Percentiles rank a stretch among this genome's conserved stretches.
Evolutionary conservation across 306 rosid genomes (phyloP).

Genomic region (Acacia crassicarpa): DNA sequence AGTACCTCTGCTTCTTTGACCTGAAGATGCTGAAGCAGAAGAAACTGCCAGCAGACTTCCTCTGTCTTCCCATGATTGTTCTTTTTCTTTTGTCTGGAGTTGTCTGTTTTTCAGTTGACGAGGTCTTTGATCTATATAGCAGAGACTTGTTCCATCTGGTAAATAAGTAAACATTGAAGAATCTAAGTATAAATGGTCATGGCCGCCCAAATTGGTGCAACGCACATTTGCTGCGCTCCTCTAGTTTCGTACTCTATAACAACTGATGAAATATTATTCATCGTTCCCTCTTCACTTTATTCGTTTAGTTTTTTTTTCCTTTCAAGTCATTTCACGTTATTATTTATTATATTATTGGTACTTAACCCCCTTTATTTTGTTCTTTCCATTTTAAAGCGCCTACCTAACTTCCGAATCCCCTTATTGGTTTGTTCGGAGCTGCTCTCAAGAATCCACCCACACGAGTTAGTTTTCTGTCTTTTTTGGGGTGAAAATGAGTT

Average conservation of each 20-base stretch:
- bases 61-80: conserved; percentile 54
- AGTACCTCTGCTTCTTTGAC: conserved; percentile 26
- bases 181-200: conserved; percentile 23
- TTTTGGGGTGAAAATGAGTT: neutral
- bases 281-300: neutral
- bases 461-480: neutral
- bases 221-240: neutral
- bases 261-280: neutral
- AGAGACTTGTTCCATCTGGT: neutral
- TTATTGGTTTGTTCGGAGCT: neutral
- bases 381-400: neutral
- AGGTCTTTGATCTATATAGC: conserved; percentile 5
- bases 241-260: neutral
- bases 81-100: neutral
- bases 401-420: neutral
- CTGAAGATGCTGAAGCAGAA: conserved; percentile 62
- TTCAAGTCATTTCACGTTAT: neutral
- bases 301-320: neutral
- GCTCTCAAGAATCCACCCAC: neutral
- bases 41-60: conserved; percentile 37
- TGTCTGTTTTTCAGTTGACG: neutral
- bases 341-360: neutral
- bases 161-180: neutral
- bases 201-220: conserved; percentile 15
- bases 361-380: neutral